A percentile compares a stretch with the other conserved stretches of the same genome.
Conservation (phyloP, 1,284 basidiomycete genomes). For the Boletellus deceptivus region DNA sequence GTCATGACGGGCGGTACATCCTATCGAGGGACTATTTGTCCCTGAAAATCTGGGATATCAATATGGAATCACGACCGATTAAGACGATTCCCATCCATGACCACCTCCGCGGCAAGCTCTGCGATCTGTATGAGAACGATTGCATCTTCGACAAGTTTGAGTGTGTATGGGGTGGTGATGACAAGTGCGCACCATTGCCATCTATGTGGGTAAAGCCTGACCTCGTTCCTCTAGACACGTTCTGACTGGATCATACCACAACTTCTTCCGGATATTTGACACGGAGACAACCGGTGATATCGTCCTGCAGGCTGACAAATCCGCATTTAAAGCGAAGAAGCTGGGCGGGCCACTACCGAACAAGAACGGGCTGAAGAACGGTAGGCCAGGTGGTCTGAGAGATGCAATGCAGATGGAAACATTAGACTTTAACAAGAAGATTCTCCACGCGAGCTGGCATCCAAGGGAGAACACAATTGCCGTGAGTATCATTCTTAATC, state of each 20-base stretch:
- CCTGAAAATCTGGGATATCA: constrained; percentile 99
- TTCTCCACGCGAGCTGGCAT: constrained; percentile 96
- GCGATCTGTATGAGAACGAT: constrained; percentile 99
- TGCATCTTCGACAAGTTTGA: constrained; percentile 99
- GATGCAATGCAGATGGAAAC: constrained; percentile 89
- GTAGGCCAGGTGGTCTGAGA: constrained; percentile 65
- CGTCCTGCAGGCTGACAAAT: constrained; percentile 98
- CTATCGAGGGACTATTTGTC: constrained; percentile 97
- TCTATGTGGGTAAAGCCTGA: constrained; percentile 4
- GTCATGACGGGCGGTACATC: constrained; percentile 95
- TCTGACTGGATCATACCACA: constrained; percentile 98
- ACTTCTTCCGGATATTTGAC: constrained; percentile 99
- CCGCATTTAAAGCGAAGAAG: constrained; percentile 99
- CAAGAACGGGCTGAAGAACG: constrained; percentile 71
- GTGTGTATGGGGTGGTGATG: constrained; percentile 94
- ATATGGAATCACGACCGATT: constrained; percentile 96
- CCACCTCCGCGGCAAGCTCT: constrained; percentile 94
- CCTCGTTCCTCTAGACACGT: constrained; percentile 63
- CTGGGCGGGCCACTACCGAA: constrained; percentile 79
- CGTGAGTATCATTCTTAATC: constrained; percentile 47
- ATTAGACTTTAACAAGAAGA: constrained; percentile 99
- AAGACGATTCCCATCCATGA: constrained; percentile 99
- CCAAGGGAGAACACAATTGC: constrained; percentile 97
- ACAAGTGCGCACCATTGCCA: constrained; percentile 66
- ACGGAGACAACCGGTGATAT: constrained; percentile 88